Evolutionary conservation across 148 eudicot species (phyloP), one percentile per base, ranked within the genome.

Genomic region (Salicornia ramosissima): DNA sequence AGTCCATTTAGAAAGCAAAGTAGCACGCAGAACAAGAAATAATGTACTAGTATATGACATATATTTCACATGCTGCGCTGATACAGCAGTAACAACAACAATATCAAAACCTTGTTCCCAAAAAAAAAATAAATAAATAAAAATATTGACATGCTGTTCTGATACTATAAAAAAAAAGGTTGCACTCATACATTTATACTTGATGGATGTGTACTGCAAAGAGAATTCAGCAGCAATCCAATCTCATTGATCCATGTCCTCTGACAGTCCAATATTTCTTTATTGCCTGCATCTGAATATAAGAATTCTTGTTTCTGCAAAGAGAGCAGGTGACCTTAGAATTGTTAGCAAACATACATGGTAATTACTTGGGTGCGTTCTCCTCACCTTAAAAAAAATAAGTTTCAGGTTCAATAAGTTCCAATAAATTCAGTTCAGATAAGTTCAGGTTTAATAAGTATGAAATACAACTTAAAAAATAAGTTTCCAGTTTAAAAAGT

Each of bases 171-270:
- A n/a, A 56, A 15, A 39, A 13, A 53, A 50, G 53, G 28, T n/a
- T 36, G 11, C 18, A 46, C 60, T 62, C 71, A 56, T 74, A 93
- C 98, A 91, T 81, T 77, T 14, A 86, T 85, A 71, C 75, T 75
- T 31, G 76, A 68, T 25, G 90, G 96, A 43, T 81, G 75, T 57
- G 71, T 83, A 77, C 78, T 83, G 77, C 87, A 92, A 52, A 90
- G 77, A 42, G 73, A 77, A 67, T 81, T 78, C 34, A 94, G 83
- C 70, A 94, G 72, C 65, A 68, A 40, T 26, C 95, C 88, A 54
- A 89, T 88, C 80, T 87, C 88, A 54, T 78, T 80, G 55, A 87
- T 82, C 97, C 97, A 94, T 61, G 81, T 69, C 46, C 73, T 83
- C 56, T 80, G 90, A 78, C 81, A 80, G 70, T 77, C 76, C 47